phyloP scores from a whole-genome alignment of 371 early-diverging fungal genomes.

The Lichtheimia hyalospora region DNA sequence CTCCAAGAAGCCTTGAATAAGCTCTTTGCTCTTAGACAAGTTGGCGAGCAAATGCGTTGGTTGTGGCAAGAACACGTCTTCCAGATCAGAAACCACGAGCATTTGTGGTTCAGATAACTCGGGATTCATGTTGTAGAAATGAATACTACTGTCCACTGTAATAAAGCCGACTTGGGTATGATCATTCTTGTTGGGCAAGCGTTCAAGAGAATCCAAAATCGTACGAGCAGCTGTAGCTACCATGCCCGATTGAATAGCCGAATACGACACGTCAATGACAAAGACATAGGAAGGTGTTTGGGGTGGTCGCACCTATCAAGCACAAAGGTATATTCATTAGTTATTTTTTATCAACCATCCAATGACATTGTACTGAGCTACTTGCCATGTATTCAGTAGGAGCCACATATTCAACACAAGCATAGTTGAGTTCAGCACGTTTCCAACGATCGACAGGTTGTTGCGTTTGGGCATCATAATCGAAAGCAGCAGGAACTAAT shows the following conservation, averaged over 20 bases:
- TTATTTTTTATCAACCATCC: neutral
- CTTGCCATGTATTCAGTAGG: constrained; percentile 89
- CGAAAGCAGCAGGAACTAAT: constrained; percentile 84
- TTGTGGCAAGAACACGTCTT: constrained; percentile 84
- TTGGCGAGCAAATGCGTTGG: constrained; percentile 88
- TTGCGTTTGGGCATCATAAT: constrained; percentile 84
- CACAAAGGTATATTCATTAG: neutral
- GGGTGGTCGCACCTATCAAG: constrained; percentile 31
- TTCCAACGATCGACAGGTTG: constrained; percentile 82
- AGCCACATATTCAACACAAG: constrained; percentile 93
- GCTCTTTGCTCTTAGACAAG: constrained; percentile 71
- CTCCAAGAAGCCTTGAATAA: constrained; percentile 71
- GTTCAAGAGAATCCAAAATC: constrained; percentile 81
- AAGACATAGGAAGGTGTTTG: constrained; percentile 93
- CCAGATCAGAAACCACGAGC: constrained; percentile 89
- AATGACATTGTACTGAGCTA: too few species aligned
- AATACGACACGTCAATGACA: constrained; percentile 90
- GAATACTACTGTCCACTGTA: constrained; percentile 85
- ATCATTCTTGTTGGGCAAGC: constrained; percentile 87
- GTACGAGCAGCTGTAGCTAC: constrained; percentile 75
- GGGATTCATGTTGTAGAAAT: constrained; percentile 83
- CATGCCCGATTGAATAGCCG: constrained; percentile 81
- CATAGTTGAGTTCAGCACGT: constrained; percentile 84
- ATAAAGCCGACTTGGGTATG: constrained; percentile 89
- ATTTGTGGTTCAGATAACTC: constrained; percentile 81